These are phyloP conservation scores for Gaultheria prostrata DNA, from an alignment of 148 eudicot genomes.

Conservation along the genomic window DNA sequence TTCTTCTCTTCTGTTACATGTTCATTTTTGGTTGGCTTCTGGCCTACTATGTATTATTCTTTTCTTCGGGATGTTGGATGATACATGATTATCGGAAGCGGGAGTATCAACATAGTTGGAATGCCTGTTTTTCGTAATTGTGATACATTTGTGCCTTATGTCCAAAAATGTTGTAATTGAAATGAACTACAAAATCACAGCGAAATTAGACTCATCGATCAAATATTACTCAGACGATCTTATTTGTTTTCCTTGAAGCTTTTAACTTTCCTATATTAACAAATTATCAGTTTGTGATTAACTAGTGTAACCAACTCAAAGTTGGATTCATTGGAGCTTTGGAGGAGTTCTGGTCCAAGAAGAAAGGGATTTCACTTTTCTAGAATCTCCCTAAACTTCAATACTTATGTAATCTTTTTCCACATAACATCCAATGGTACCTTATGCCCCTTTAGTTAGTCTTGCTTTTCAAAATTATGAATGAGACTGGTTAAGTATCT, in stretches of 20 bases:
- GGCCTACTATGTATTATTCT: too few relatives aligned
- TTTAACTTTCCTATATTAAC: neutral
- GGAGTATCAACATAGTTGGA: too few relatives aligned
- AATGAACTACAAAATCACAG: neutral
- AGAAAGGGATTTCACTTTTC: conserved; percentile 33
- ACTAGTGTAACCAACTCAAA: neutral
- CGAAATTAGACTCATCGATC: neutral
- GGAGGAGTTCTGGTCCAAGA: conserved; percentile 33
- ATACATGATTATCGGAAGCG: too few relatives aligned
- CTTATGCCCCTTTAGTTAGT: neutral
- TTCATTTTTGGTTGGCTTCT: too few relatives aligned
- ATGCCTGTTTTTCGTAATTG: too few relatives aligned
- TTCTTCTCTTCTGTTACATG: too few relatives aligned
- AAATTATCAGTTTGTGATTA: conserved; percentile 3
- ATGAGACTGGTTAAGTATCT: neutral
- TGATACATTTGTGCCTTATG: too few relatives aligned
- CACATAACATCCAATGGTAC: conserved; percentile 6
- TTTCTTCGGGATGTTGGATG: too few relatives aligned
- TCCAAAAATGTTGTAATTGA: neutral
- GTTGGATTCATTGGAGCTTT: conserved; percentile 13
- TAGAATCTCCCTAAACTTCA: conserved; percentile 15
- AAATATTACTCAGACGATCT: neutral
- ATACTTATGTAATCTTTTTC: neutral
- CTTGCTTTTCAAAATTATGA: neutral
- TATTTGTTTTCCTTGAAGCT: neutral